Base-by-base conservation (phyloP, 495 filamentous ascomycete genomes). In the Tuber melanosporum region DNA sequence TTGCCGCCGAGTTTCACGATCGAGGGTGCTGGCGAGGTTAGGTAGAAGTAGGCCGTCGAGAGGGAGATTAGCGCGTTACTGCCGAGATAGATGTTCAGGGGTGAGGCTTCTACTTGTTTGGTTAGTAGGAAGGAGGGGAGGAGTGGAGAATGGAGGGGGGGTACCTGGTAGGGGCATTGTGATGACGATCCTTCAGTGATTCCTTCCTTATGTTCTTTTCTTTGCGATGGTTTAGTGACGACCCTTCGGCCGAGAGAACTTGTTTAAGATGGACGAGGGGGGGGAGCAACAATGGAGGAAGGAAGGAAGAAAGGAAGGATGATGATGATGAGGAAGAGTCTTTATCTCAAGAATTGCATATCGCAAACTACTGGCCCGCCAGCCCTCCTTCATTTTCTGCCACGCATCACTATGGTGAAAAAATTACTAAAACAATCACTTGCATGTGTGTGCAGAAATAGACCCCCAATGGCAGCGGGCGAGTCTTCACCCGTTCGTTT, bases 61-160 rank as follows among this genome's bases (percentile, higher is more conserved):
- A 78, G 77, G 9, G 78, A 80, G 41, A 80, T 69, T 19, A 80
- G 20, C 10, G 78, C 79, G 10, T 74, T 80, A 62, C 71, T 76
- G 42, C 78, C 77, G 44, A 80, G 52, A 43, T 80, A 80, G 71
- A 80, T 45, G 46, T 80, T 80, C 22, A 80, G 66, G 9, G 78
- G 77, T 17, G 77, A 17, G 26, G 26, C 57, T 66, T 36, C 57
- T 66, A 5, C 10, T 66, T 3, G 32, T 66, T 66, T 36, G 76
- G 42, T 76, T 42, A 20, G 77, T 73, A 76, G 62, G 74, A 69
- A 36, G 44, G 46, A 57, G 57, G 22, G 47, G 71, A n/a, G 36
- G 39, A 36, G 42, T 43, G 46, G 36, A 6, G 70, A 46, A 45
- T 8, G 20, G 46, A 36, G 73, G 77, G 12, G 78, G 73, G 52